Evolutionary conservation across 2,329 filamentous ascomycete genomes (phyloP), one percentile per base, ranked within the genome.

Genomic region (Verticillium isaacii): DNA sequence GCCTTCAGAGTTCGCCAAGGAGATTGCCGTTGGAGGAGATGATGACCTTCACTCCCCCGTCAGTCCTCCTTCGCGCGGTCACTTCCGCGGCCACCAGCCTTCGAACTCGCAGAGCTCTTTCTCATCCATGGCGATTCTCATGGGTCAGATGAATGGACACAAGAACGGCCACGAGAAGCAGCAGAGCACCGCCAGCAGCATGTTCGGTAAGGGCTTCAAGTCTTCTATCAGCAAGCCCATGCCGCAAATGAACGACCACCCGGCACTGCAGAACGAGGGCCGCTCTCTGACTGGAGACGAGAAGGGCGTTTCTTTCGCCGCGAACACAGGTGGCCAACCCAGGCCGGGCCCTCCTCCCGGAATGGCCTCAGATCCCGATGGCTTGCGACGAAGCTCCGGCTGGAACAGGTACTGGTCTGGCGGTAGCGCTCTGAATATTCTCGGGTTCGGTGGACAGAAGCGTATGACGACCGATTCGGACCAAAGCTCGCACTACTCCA

Each of bases 331-430:
- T 37, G 58, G 68, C 63, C 76, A 67, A 70, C 77, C 77, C 62
- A 77, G 74, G 61, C 70, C 72, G 50, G 65, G 72, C 69, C 64
- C 72, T 64, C 62, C 76, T 61, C 63, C 66, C 64, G 64, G 74
- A 71, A 60, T 68, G 64, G 65, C 75, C 56, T 66, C 68, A 59
- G 71, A 81, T 58, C 45, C n/a, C 23, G 80, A 78, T 57, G 75
- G 75, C 55, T 76, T 79, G 23, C 81, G 86, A 61, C 81, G 85
- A 69, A 91, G 88, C 68, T 91, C 89, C 3, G 89, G 89, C 57
- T 92, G 89, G 89, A 91, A 91, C 73, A 80, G 85, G 60, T 92
- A 92, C 74, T 92, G 90, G 84, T 90, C 89, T 15, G 89, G 88
- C 58, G 89, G 89, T 60, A 90, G 88, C 66, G 84, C 87, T 8